phyloP scores from a whole-genome alignment of 805 yeast species.

The Schwanniomyces occidentalis region DNA sequence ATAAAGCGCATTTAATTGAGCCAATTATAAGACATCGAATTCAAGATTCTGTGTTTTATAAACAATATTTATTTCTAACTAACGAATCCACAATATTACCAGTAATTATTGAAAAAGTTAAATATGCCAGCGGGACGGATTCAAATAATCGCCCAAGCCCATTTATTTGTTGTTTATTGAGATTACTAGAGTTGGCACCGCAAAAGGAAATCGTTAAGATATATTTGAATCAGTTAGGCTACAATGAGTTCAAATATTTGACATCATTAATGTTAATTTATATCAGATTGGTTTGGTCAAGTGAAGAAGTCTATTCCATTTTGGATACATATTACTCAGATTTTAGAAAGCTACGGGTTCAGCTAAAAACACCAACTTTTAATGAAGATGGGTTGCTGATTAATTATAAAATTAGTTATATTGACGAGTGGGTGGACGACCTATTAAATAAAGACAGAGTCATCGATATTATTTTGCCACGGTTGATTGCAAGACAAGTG shows the following conservation, averaged over 20 bases:
- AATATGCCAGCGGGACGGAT: slow-evolving; percentile 60
- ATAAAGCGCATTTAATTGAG: slow-evolving; percentile 39
- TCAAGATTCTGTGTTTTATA: slow-evolving; percentile 44
- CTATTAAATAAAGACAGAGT: slow-evolving; percentile 58
- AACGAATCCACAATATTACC: slow-evolving; percentile 42
- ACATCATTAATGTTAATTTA: slow-evolving; percentile 71
- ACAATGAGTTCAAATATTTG: slow-evolving; percentile 65
- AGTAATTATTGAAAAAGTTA: slow-evolving; percentile 31
- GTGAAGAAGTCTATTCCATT: slow-evolving; percentile 42
- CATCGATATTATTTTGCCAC: slow-evolving; percentile 73
- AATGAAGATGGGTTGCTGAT: slow-evolving; percentile 23
- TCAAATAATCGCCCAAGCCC: slow-evolving; percentile 61
- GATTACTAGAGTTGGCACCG: slow-evolving; percentile 78
- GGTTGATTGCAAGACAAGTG: slow-evolving; percentile 45
- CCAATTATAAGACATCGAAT: slow-evolving; percentile 43
- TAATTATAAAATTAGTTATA: slow-evolving; percentile 41
- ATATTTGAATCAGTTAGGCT: slow-evolving; percentile 56
- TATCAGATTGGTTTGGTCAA: slow-evolving; percentile 44
- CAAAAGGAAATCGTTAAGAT: slow-evolving; percentile 52
- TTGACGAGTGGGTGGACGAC: slow-evolving; percentile 77
- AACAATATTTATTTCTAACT: slow-evolving; percentile 39
- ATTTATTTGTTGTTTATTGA: slow-evolving; percentile 73
- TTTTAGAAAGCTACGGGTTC: slow-evolving; percentile 61
- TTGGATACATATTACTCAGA: slow-evolving; percentile 63
- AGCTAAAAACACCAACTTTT: slow-evolving; percentile 29